Evolutionary conservation across 768 basidiomycete species (phyloP).

Genomic region (Obba rivulosa): DNA sequence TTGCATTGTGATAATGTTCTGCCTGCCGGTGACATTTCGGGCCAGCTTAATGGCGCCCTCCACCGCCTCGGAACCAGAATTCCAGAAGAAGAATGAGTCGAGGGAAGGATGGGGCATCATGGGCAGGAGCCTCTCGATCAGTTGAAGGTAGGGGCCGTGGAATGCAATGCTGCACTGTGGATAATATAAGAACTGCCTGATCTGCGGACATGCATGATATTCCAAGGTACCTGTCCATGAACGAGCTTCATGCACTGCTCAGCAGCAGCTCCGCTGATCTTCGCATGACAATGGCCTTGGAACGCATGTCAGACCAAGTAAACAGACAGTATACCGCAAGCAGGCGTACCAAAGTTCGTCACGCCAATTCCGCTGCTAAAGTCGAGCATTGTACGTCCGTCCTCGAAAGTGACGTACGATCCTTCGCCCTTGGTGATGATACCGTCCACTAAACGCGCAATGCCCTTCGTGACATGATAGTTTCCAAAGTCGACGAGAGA

Average conservation of each 20-base stretch:
- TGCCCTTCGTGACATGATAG: slow-evolving; percentile 41
- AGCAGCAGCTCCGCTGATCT: slow-evolving; percentile 83
- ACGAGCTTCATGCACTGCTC: slow-evolving; percentile 80
- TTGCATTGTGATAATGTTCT: slow-evolving; percentile 91
- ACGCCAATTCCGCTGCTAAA: slow-evolving; percentile 89
- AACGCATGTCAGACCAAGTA: not conserved
- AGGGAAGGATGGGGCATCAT: slow-evolving; percentile 88
- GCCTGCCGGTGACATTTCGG: slow-evolving; percentile 66
- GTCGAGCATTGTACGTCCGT: slow-evolving; percentile 73
- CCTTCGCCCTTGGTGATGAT: slow-evolving; percentile 67
- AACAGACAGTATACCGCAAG: not conserved
- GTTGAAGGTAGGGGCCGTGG: slow-evolving; percentile 79
- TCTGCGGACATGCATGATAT: not conserved
- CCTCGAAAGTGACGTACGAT: slow-evolving; percentile 65
- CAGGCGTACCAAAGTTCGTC: slow-evolving; percentile 61
- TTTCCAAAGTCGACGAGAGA: slow-evolving; percentile 32
- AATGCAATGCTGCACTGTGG: slow-evolving; percentile 82
- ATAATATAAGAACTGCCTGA: not conserved
- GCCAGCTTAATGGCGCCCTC: slow-evolving; percentile 90
- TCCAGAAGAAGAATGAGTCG: slow-evolving; percentile 97
- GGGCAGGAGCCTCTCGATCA: slow-evolving; percentile 81
- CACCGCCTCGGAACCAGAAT: slow-evolving; percentile 91
- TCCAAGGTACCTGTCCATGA: slow-evolving; percentile 59
- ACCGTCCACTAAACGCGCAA: slow-evolving; percentile 40
- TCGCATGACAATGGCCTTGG: slow-evolving; percentile 82